Base-by-base conservation (phyloP, 768 basidiomycete genomes). In the Naganishia friedmannii region DNA sequence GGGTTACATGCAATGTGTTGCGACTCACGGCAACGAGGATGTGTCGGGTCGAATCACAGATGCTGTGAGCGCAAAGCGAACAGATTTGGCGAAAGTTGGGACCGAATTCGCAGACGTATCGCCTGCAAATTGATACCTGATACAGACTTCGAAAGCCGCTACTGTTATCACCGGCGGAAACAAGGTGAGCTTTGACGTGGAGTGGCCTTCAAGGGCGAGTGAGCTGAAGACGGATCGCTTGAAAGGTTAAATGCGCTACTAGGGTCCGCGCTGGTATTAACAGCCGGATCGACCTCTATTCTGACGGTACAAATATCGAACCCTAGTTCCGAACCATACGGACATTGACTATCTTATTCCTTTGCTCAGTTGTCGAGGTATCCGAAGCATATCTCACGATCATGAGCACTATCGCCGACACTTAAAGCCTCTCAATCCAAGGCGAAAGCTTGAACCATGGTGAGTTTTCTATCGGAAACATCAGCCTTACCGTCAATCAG, bases 201-300 rank as follows among this genome's bases (percentile, higher is more conserved):
- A 28, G 2, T 39, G 32, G 23, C 12, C 19, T 3, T 3, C 29
- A 23, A 46, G 2, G 65, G 15, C 29, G 51, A 10, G 3, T 29
- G 66, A 3, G 37, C 15, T 23, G 9, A 28, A 17, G 37, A 28
- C 32, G 13, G 65, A 1, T 26, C 23, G 31, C 55, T 10, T 68
- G 13, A 28, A 70, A 65, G 83, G n/a, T n/a, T 84, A 31, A 92
- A 92, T 74, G 90, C 90, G 28, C 85, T 93, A n/a, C 91, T 91
- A 0, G 91, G 92, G 79, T 57, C 67, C 39, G 67, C 48, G 26
- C 17, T 56, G 72, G 81, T 15, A 73, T 82, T 70, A 82, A 82
- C 67, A 72, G 77, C 68, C 72, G 81, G 15, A 79, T 82, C 65
- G 75, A 80, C 26, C 78, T 80, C 73, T 77, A 67, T 29, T 54